Evolutionary conservation across 768 basidiomycete species (phyloP).

Genomic region (Calocybe cyanea): DNA sequence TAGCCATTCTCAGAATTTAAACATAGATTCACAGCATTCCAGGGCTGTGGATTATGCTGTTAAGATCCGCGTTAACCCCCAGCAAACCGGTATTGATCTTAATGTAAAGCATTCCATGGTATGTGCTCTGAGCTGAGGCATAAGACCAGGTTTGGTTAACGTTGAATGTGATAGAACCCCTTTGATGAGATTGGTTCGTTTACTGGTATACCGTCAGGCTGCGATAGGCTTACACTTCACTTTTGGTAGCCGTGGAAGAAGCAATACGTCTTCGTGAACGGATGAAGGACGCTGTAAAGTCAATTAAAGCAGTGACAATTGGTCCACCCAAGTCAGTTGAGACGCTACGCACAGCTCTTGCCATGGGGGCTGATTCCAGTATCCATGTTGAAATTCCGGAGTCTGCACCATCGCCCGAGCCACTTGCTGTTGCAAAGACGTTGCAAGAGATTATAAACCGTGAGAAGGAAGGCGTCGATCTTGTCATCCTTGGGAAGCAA

Average conservation of each 20-base stretch:
- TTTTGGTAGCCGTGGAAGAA: slow-evolving; percentile 82
- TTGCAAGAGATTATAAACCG: slow-evolving; percentile 72
- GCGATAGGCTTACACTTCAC: neutral
- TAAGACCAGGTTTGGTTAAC: no score
- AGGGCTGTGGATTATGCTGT: slow-evolving; percentile 97
- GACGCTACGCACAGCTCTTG: slow-evolving; percentile 91
- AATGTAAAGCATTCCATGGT: slow-evolving; percentile 99
- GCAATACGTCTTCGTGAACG: slow-evolving; percentile 91
- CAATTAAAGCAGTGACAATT: slow-evolving; percentile 91
- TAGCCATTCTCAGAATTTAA: neutral
- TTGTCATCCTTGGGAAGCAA: slow-evolving; percentile 97
- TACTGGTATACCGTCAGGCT: neutral
- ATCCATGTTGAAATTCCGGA: slow-evolving; percentile 89
- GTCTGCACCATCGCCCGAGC: slow-evolving; percentile 71
- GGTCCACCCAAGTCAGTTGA: slow-evolving; percentile 89
- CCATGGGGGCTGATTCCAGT: slow-evolving; percentile 94
- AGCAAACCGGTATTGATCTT: slow-evolving; percentile 93
- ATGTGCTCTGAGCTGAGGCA: slow-evolving; percentile 25
- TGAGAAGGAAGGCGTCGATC: slow-evolving; percentile 57
- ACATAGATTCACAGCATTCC: slow-evolving; percentile 1
- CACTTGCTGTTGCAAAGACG: slow-evolving; percentile 86
- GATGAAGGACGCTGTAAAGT: slow-evolving; percentile 70
- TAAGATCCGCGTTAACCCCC: slow-evolving; percentile 95
- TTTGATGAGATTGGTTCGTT: slow-evolving; percentile 93
- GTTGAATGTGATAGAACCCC: slow-evolving; percentile 64